A percentile compares a stretch with the other conserved stretches of the same genome.
These are phyloP conservation scores for Neurospora sp. DNA, from an alignment of 495 filamentous ascomycete species.

Conservation along the genomic window DNA sequence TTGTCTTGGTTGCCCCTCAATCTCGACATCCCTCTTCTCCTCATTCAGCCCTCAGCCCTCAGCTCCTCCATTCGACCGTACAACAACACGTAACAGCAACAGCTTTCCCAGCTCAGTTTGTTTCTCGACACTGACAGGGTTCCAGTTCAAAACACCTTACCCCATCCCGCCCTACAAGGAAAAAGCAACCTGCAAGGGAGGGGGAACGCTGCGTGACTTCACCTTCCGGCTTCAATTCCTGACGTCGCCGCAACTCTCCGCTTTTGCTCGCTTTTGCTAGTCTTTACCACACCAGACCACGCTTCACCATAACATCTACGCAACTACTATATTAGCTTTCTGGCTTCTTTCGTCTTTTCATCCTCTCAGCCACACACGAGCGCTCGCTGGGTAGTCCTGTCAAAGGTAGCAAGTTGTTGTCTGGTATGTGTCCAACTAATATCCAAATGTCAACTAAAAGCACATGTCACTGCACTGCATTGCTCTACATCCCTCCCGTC, in stretches of 20 bases:
- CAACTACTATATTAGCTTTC: not conserved
- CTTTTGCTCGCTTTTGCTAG: not conserved
- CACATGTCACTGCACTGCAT: not conserved
- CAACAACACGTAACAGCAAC: not conserved
- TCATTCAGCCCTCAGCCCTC: not conserved
- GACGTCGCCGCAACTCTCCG: not conserved
- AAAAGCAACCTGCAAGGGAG: constrained; percentile 2
- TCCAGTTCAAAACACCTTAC: not conserved
- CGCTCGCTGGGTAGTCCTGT: not conserved
- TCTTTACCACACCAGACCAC: not conserved
- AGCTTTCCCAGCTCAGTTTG: not conserved
- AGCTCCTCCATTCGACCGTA: not conserved
- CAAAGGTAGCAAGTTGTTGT: not conserved
- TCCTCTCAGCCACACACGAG: not conserved
- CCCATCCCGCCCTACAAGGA: not conserved
- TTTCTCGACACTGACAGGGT: not conserved
- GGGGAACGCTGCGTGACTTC: not conserved
- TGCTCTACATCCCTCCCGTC: not conserved
- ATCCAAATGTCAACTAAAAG: not conserved
- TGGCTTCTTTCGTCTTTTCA: not conserved
- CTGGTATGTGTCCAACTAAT: not conserved
- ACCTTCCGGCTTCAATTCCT: not conserved
- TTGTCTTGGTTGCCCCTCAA: not conserved
- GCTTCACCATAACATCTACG: not conserved
- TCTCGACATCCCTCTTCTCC: not conserved